Base-by-base conservation (phyloP, 345 rosid species). In the Aquilaria malaccensis region DNA sequence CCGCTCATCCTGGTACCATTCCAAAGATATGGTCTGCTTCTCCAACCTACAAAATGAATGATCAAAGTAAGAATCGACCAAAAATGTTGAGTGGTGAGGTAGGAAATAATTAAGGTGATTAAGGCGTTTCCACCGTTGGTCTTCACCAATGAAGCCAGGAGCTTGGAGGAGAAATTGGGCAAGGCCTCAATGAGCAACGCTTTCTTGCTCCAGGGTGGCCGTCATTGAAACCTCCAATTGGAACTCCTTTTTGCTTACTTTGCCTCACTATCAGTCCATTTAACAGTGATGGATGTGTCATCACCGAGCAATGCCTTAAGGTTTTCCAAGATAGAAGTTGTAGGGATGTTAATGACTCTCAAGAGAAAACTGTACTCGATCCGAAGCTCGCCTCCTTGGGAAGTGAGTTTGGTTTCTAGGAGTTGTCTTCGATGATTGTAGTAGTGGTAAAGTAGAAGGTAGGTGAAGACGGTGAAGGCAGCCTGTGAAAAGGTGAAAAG, bases 331-430 rank as follows among this genome's bases (percentile, higher is more conserved):
- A 45, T 74, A 70, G 70, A 86, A 88, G 56, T 76, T 86, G 2
- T 86, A 0, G 98, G 96, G 10, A 88, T 77, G 4, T 93, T 92
- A 0, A 96, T 92, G 22, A 92, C 95, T 77, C 83, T 86, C 60
- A 96, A 59, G 1, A 92, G 72, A 58, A 92, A 88, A 64, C 93
- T 92, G 67, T 86, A 92, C 62, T 92, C 96, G 14, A 83, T 77
- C 37, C 85, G 75, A 11, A 88, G 87, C 85, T 88, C 98, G 33
- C 65, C 63, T 11, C 92, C 90, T 77, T 85, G 89, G 0, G 90
- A 74, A 15, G 37, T 71, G 50, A 78, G 48, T 45, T 70, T 76
- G 0, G 74, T 75, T 46, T 74, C 87, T 31, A 92, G 60, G 15
- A 78, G 37, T 32, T 54, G 75, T 14, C 83, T 74, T 45, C 83